These are phyloP conservation scores for Xylaria sp. DNA, from an alignment of 2,329 filamentous ascomycete species.

Conservation along the genomic window DNA sequence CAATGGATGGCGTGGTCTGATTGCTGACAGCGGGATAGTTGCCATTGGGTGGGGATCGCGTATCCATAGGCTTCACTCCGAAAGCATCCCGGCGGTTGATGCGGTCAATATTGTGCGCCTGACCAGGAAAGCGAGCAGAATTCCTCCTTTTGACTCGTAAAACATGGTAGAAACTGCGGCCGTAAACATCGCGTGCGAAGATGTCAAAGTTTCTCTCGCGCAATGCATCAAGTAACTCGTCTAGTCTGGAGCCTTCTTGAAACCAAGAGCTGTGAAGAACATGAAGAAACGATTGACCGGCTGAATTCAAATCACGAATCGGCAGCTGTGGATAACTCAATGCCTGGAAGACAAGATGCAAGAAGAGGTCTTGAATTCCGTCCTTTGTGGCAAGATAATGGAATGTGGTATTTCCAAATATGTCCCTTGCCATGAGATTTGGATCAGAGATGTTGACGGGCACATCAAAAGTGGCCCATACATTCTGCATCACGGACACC, in stretches of 20 bases:
- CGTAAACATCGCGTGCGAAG: conserved; percentile 47
- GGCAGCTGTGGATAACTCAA: conserved; percentile 40
- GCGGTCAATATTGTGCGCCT: conserved; percentile 46
- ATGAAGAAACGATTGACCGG: conserved; percentile 49
- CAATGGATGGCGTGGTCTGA: conserved; percentile 28
- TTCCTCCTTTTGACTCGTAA: conserved; percentile 44
- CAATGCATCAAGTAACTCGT: conserved; percentile 41
- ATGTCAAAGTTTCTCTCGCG: conserved; percentile 41
- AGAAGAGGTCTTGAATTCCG: conserved; percentile 36
- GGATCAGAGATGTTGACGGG: conserved; percentile 47
- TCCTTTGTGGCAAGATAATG: conserved; percentile 50
- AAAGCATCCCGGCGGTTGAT: conserved; percentile 62
- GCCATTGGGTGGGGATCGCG: conserved; percentile 17
- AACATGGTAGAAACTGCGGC: conserved; percentile 49
- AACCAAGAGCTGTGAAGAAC: conserved; percentile 49
- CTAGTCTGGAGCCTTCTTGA: conserved; percentile 39
- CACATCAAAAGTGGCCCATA: conserved; percentile 40
- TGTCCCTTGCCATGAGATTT: conserved; percentile 54
- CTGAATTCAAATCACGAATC: conserved; percentile 45
- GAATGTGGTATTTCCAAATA: conserved; percentile 64
- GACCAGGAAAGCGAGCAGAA: conserved; percentile 39
- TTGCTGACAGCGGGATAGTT: conserved; percentile 3
- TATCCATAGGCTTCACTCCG: conserved; percentile 44
- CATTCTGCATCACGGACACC: conserved; percentile 21
- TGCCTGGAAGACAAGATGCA: conserved; percentile 39